Evolutionary conservation across 495 filamentous ascomycete genomes (phyloP).

Genomic region (Bathelium albidoporum): DNA sequence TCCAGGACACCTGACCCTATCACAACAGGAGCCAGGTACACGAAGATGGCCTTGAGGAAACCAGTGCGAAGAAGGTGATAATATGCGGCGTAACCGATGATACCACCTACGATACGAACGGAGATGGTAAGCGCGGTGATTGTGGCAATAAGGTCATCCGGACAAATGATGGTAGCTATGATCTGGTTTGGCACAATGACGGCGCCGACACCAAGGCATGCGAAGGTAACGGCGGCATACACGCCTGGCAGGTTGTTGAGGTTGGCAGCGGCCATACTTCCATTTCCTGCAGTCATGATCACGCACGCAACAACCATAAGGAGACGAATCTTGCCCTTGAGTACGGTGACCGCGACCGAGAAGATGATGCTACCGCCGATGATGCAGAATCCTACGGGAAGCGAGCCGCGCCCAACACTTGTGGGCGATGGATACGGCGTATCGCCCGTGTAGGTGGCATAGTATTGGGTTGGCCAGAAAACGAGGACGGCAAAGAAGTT

Average conservation of each 20-base stretch:
- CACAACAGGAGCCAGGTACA: neutral
- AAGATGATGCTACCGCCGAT: slow-evolving; percentile 21
- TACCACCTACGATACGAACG: slow-evolving; percentile 26
- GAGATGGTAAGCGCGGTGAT: slow-evolving; percentile 24
- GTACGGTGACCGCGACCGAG: slow-evolving; percentile 18
- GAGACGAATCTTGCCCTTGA: slow-evolving; percentile 18
- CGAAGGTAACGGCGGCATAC: slow-evolving; percentile 22
- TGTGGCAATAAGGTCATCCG: slow-evolving; percentile 27
- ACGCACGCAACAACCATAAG: slow-evolving; percentile 19
- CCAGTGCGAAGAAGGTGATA: slow-evolving; percentile 25
- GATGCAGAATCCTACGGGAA: slow-evolving; percentile 25
- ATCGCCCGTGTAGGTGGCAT: slow-evolving; percentile 22
- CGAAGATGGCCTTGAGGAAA: neutral
- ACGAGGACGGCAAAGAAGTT: slow-evolving; percentile 28
- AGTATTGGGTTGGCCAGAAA: slow-evolving; percentile 30
- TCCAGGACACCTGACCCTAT: neutral
- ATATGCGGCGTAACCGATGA: slow-evolving; percentile 27
- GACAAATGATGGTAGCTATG: slow-evolving; percentile 26
- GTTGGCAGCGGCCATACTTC: slow-evolving; percentile 17
- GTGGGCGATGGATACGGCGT: slow-evolving; percentile 20
- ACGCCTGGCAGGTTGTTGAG: slow-evolving; percentile 19
- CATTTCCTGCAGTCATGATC: slow-evolving; percentile 22
- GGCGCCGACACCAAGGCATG: slow-evolving; percentile 27
- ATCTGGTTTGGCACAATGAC: slow-evolving; percentile 24
- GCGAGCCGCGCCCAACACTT: slow-evolving; percentile 20